Base-by-base conservation (phyloP, 371 early-diverging fungal species). In the Conidiobolus incongruus region DNA sequence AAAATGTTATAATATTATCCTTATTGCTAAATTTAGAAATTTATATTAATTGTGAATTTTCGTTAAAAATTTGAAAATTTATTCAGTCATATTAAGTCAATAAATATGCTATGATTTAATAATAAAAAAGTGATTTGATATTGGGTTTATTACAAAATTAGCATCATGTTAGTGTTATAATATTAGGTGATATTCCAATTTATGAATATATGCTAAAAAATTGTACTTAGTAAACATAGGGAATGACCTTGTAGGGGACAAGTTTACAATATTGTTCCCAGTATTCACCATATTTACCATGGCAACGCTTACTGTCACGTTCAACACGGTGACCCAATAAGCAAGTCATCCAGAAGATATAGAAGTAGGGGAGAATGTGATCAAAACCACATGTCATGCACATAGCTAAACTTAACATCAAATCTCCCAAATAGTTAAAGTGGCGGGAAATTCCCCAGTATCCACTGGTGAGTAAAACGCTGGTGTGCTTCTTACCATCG, bases 351-450 rank as follows among this genome's bases (percentile, higher is more conserved):
- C 74, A 79, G 49, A 77, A 52, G 48, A 74, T 53, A 60, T 79
- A 79, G 54, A 76, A 77, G 61, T 75, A 72, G 17, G 77, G 77
- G 44, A 75, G 49, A 11, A 74, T 26, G 49, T 71, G 62, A 34
- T 57, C 43, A 40, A 63, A 47, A 12, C 72, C 75, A 53, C 77
- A 78, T 37, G 72, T 54, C 55, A 71, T 52, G 53, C 78, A 78
- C 62, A 75, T 66, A 35, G 76, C 75, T 24, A 67, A 45, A 19
- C 68, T 68, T 42, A 77, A 63, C 47, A 71, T 38, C 34, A 80
- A 51, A 40, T 80, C 80, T 26, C 78, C 80, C n/a, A 75, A 60
- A 60, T 81, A 81, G 64, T 81, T 81, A 58, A 76, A 75, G 62
- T 81, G 82, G 46, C 79, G 68, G 11, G 80, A 66, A 38, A 47